Evolutionary conservation across 306 rosid genomes (phyloP), one percentile per base, ranked within the genome.

Genomic region (Lathyrus sativus): DNA sequence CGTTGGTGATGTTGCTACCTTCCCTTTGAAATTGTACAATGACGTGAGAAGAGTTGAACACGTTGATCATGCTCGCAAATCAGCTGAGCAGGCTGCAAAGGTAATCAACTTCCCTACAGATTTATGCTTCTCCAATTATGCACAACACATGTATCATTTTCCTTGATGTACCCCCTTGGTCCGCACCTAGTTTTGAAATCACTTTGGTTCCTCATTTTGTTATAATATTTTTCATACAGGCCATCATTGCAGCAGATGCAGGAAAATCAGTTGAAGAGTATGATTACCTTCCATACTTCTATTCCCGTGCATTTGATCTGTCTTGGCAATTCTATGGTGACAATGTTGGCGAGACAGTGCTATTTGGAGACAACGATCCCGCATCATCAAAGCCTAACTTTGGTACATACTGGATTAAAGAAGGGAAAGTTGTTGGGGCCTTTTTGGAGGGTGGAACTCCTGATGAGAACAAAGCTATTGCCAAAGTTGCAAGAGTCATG

Each of bases 81-180:
- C 99, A n/a, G 99, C 97, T n/a, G 97, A 90, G 91, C 97, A 93
- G 78, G 91, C 97, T 51, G 99, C 84, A 53, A 88, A 86, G 96
- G 99, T 93, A 70, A 74, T 77, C 10, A 44, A 12, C 45, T 74
- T 65, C 79, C 43, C 31, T 45, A 38, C 2, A 31, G 31, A 60
- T 71, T 46, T 72, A 44, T 2, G 59, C 45, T 39, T 66, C 18
- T 31, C 44, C 57, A 53, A 38, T 68, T 43, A 49, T 45, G 61
- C 62, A 19, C 64, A 41, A 18, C 38, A 51, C 49, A 44, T 41
- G 33, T 49, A 62, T 37, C 13, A 19, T 9, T 43, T 43, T 19
- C 56, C 13, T 17, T 15, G 28, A 31, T 31, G n/a, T 67, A 35
- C 46, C 5, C 14, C 46, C 35, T 29, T 37, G 24, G 49, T 66